Percentiles rank a stretch among this genome's conserved stretches.
These are phyloP conservation scores for Fusarium sp. DNA, from an alignment of 2,329 filamentous ascomycete genomes.

Conservation along the genomic window DNA sequence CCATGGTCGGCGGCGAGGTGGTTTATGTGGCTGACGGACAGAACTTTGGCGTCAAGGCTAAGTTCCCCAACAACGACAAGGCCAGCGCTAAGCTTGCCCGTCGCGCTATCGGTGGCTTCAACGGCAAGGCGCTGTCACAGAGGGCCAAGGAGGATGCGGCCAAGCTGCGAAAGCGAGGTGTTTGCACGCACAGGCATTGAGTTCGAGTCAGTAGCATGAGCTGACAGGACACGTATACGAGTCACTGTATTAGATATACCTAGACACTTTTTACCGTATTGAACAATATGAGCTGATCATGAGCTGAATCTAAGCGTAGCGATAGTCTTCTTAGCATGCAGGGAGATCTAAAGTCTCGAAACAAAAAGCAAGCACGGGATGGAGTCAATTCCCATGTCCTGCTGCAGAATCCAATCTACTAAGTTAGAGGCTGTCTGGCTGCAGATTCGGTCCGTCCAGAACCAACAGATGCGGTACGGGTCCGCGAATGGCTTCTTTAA, in stretches of 20 bases:
- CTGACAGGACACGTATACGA: not conserved
- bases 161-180: constrained; percentile 33
- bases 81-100: constrained; percentile 22
- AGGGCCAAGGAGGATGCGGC: constrained; percentile 13
- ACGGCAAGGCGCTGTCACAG: constrained; percentile 17
- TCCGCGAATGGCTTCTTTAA: not conserved
- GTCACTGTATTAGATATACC: not conserved
- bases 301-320: not conserved
- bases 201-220: not conserved
- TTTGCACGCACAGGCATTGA: constrained; percentile 35
- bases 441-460: no score
- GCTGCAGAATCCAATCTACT: not conserved
- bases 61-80: constrained; percentile 40
- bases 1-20: constrained; percentile 44
- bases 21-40: constrained; percentile 41
- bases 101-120: constrained; percentile 36
- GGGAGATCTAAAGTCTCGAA: not conserved
- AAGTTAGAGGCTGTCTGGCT: no score
- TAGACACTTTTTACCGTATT: not conserved
- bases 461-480: not conserved
- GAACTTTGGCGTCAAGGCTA: constrained; percentile 38
- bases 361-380: not conserved
- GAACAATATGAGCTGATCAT: not conserved
- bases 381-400: not conserved
- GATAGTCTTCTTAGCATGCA: not conserved